A percentile compares a stretch with the other conserved stretches of the same genome.
Conservation (phyloP, 164 flowering plant genomes). For the Taxillus chinensis region DNA sequence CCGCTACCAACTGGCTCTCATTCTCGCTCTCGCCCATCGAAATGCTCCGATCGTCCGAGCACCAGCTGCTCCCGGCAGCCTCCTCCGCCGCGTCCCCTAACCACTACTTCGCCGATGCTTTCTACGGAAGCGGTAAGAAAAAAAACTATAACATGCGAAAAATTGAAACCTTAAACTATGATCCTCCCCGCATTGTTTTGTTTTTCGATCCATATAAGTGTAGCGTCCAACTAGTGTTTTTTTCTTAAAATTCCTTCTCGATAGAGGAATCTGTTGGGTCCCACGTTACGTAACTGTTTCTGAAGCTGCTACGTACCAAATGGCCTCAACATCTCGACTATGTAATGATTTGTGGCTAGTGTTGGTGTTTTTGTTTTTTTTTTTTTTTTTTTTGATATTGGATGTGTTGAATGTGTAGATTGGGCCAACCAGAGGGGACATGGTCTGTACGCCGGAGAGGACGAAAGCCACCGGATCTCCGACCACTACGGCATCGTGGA, state of each 20-base stretch:
- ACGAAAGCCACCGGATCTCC: constrained; percentile 4
- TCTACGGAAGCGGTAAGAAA: constrained; percentile 25
- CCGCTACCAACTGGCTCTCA: constrained; percentile 62
- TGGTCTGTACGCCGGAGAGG: constrained; percentile 13
- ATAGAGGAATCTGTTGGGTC: no score
- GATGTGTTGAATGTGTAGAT: constrained; percentile 1
- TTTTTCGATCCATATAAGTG: no score
- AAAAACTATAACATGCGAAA: no score
- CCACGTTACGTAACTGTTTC: no score
- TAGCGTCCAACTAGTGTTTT: no score
- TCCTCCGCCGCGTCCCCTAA: constrained; percentile 25
- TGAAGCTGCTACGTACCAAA: background rate
- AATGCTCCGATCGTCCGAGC: constrained; percentile 34
- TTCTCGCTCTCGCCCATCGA: constrained; percentile 67
- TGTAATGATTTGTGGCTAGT: background rate
- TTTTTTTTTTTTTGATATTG: background rate
- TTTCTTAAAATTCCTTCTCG: no score
- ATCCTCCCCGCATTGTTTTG: no score
- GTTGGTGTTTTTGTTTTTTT: background rate
- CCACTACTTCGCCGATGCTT: constrained; percentile 36
- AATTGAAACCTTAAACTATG: no score
- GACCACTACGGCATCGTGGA: constrained; percentile 15
- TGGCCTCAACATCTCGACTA: background rate
- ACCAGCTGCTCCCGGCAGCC: constrained; percentile 14
- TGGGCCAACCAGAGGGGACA: constrained; percentile 19